Base-by-base conservation (phyloP, 371 early-diverging fungal species). In the Lichtheimia ramosa region DNA sequence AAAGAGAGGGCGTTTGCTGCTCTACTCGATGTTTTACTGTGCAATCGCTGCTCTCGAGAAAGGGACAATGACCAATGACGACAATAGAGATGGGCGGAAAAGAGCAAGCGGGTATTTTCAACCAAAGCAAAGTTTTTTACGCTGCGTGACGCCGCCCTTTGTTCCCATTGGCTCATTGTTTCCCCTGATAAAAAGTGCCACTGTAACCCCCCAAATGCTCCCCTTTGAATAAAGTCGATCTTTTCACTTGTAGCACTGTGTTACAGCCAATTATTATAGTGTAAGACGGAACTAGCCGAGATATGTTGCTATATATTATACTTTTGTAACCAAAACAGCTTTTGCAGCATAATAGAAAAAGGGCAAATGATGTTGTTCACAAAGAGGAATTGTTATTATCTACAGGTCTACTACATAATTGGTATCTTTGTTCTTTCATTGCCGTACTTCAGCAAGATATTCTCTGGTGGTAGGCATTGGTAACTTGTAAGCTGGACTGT, bases 41-140 rank as follows among this genome's bases (percentile, higher is more conserved):
- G 43, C 56, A 56, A 59, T 58, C 43, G 21, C 14, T 13, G 42
- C 55, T 20, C 39, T 55, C 42, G 16, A 41, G 46, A 46, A 46
- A 46, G 21, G 46, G 46, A 46, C 46, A 46, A 46, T 18, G 46
- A 46, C 21, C 46, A 46, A 46, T 46, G 46, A 46, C 46, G 21
- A 46, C n/a, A 46, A 21, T n/a, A 21, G 46, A 46, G 46, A 46
- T 46, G 46, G n/a, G 46, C 46, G 21, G 21, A 46, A 21, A 21
- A 46, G 21, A 46, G 21, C n/a, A 46, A 46, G 12, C n/a, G 5
- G 46, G 21, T 5, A 5, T 16, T 18, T 34, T 46, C 10, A 46
- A 13, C 46, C 46, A 46, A 21, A 46, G 46, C 46, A n/a, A n/a
- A 46, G 7, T 16, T 14, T 46, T 21, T 18, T 21, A 21, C 46